Evolutionary conservation across 257 asterid genomes (phyloP).

Genomic region (Nemophila menziesii): DNA sequence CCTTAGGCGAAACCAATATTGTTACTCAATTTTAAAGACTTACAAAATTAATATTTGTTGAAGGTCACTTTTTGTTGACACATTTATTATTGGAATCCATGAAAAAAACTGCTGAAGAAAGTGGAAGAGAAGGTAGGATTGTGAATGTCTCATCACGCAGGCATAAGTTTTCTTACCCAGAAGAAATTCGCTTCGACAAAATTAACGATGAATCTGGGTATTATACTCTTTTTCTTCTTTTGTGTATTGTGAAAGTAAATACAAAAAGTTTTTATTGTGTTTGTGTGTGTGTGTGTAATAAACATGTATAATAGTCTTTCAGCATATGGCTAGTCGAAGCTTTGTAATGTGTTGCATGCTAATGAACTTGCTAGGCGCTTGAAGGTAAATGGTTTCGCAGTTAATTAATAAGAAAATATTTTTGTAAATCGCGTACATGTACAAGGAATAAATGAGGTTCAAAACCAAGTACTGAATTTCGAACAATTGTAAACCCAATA

Average conservation of each 20-base stretch:
- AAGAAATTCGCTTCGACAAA: constrained; percentile 49
- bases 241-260: background rate
- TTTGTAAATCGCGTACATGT: no score
- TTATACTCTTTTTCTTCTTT: background rate
- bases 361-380: constrained; percentile 10
- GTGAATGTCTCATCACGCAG: constrained; percentile 61
- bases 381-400: background rate
- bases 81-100: constrained; percentile 49
- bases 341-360: constrained; percentile 52
- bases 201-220: constrained; percentile 49
- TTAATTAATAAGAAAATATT: no score
- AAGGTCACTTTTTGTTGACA: constrained; percentile 69
- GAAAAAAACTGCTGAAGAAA: constrained; percentile 43
- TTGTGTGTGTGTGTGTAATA: no score
- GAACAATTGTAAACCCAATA: no score
- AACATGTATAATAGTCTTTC: constrained; percentile 40
- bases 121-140: constrained; percentile 48
- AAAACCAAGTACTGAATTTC: no score
- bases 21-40: background rate
- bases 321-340: constrained; percentile 63
- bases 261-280: no score
- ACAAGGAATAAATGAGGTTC: no score
- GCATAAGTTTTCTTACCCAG: constrained; percentile 41
- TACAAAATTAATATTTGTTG: constrained; percentile 6
- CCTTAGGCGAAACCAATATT: no score